Base-by-base conservation (phyloP, 2,329 filamentous ascomycete genomes). In the Onygenales sp. region DNA sequence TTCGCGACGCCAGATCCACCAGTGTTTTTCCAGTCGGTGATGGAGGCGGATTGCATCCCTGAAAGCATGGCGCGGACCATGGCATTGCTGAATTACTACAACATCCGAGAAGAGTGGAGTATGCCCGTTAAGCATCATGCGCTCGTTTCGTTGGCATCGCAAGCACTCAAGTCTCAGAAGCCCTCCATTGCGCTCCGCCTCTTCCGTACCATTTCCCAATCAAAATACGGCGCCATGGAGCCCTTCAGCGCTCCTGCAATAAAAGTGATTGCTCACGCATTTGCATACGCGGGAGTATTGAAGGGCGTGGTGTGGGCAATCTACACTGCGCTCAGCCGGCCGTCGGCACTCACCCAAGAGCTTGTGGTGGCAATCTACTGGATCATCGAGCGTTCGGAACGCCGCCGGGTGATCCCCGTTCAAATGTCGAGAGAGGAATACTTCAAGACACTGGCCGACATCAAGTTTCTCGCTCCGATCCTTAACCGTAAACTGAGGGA, bases 291-390 rank as follows among this genome's bases (percentile, higher is more conserved):
- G 5, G 59, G 62, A 4, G 64, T 70, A 35, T 51, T 67, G 7
- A 60, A 63, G n/a, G 71, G 70, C 2, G 57, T 72, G 2, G 68
- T 69, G 48, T 73, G 71, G 71, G 71, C 69, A 48, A 63, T 72
- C 42, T 50, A 71, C 50, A 68, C 68, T 2, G 66, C 62, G n/a
- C 59, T 72, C 27, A 60, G 65, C 32, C 66, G 69, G 32, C 55
- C 58, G 2, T 68, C 65, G 35, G 63, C 65, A 10, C 52, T 66
- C 27, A 63, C 54, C 41, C 62, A 53, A 27, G 61, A 67, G 47
- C 64, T 73, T 32, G 56, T 70, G 2, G 64, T 64, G 14, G 71
- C 72, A 52, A 60, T 63, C 7, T 59, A 62, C 32, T 64, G 65
- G 5, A 49, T 66, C 32, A 43, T 68, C 27, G 60, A 51, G 56